Conservation (phyloP, 495 filamentous ascomycete genomes). For the Talaromyces liani region DNA sequence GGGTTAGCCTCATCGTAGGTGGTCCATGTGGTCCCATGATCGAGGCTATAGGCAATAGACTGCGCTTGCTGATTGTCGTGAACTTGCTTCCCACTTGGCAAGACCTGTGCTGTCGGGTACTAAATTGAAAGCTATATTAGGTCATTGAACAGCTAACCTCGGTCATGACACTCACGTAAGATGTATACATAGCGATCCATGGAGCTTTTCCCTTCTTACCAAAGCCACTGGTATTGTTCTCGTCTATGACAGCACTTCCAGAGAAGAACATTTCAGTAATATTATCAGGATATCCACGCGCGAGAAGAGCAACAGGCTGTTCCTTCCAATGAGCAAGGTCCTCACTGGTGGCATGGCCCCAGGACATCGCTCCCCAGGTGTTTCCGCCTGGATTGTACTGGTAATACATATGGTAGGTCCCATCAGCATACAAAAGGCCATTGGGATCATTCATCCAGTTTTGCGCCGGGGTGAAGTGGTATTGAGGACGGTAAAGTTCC, state of each 20-base stretch:
- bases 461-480: slow-evolving; percentile 44
- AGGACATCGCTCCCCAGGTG: slow-evolving; percentile 30
- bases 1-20: slow-evolving; percentile 44
- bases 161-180: slow-evolving; percentile 22
- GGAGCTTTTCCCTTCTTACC: slow-evolving; percentile 39
- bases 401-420: slow-evolving; percentile 32
- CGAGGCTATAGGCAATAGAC: slow-evolving; percentile 48
- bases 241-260: slow-evolving; percentile 45
- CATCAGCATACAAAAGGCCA: slow-evolving; percentile 39
- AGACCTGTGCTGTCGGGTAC: slow-evolving; percentile 17
- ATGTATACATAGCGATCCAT: slow-evolving; percentile 50
- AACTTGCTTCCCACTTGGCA: slow-evolving; percentile 22
- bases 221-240: slow-evolving; percentile 51
- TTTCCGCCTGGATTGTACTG: slow-evolving; percentile 32
- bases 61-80: slow-evolving; percentile 40
- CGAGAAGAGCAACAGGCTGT: slow-evolving; percentile 27
- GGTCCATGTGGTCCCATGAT: slow-evolving; percentile 45
- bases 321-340: slow-evolving; percentile 35
- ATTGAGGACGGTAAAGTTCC: slow-evolving; percentile 36
- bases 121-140: slow-evolving; percentile 3
- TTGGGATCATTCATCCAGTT: slow-evolving; percentile 57
- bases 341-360: slow-evolving; percentile 33
- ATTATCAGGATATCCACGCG: slow-evolving; percentile 34
- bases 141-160: not conserved
- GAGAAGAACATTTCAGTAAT: slow-evolving; percentile 44